Conservation (phyloP, 768 basidiomycete genomes). For the Suillus variegatus region DNA sequence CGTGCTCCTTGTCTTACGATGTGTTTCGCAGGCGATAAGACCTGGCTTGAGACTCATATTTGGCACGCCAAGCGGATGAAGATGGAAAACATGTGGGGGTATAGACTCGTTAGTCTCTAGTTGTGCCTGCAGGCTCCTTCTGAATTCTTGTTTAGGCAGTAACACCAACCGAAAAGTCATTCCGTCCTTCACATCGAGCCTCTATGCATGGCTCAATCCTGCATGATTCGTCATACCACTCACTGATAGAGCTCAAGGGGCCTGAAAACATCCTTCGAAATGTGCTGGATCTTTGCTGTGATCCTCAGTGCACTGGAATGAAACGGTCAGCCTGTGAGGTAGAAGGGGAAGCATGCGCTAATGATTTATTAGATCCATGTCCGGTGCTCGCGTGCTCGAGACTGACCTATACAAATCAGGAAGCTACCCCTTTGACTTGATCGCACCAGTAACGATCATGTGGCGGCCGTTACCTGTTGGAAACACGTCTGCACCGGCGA, state of each 20-base stretch:
- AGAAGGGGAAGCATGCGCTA: neutral
- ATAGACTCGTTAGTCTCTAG: slow-evolving; percentile 64
- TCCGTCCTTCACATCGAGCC: slow-evolving; percentile 89
- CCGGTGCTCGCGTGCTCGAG: slow-evolving; percentile 66
- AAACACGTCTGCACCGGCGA: neutral
- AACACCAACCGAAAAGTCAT: slow-evolving; percentile 89
- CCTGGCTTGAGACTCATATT: slow-evolving; percentile 94
- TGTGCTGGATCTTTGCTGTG: slow-evolving; percentile 58
- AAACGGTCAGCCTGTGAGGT: slow-evolving; percentile 46
- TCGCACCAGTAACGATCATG: slow-evolving; percentile 71
- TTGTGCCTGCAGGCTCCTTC: neutral
- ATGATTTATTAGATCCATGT: slow-evolving; percentile 49
- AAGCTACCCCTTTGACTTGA: slow-evolving; percentile 66
- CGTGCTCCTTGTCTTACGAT: neutral
- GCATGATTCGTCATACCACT: slow-evolving; percentile 88
- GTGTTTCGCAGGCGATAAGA: slow-evolving; percentile 64
- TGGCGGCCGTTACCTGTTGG: slow-evolving; percentile 55
- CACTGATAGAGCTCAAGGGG: slow-evolving; percentile 73
- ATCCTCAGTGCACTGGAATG: slow-evolving; percentile 66
- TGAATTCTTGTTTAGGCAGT: slow-evolving; percentile 53
- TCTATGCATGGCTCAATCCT: slow-evolving; percentile 82
- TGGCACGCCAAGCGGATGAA: slow-evolving; percentile 98
- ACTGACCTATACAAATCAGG: slow-evolving; percentile 65
- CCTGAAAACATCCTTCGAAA: slow-evolving; percentile 52
- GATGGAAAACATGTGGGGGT: slow-evolving; percentile 93